phyloP scores from a whole-genome alignment of 352 stramenopile genomes.

The Peronosclerospora sorghi region DNA sequence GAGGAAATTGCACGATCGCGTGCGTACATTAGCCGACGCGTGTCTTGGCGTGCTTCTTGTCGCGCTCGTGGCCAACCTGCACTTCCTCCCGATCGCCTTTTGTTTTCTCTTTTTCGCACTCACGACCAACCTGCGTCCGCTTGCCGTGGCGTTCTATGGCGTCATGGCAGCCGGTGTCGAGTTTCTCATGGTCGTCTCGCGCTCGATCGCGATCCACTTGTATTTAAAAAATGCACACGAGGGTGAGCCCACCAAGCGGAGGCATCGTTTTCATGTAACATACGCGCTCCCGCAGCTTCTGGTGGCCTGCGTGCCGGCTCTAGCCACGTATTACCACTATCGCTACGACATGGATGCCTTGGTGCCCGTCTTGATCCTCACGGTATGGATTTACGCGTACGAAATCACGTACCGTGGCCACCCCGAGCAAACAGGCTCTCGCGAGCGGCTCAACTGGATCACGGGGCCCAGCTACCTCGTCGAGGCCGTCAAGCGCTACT shows the following conservation, averaged over 20 bases:
- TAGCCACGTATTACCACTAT: conserved; percentile 41
- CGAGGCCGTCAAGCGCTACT: conserved; percentile 52
- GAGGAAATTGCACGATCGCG: conserved; percentile 14
- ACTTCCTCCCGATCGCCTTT: conserved; percentile 48
- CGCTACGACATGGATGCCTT: conserved; percentile 32
- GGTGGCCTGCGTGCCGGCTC: conserved; percentile 28
- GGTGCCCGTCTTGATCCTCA: conserved; percentile 29
- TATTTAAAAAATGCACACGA: conserved; percentile 51
- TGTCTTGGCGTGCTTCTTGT: conserved; percentile 41
- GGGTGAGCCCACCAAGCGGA: too few relatives aligned
- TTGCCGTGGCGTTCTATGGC: conserved; percentile 32
- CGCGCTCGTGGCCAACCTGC: conserved; percentile 44
- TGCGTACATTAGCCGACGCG: conserved; percentile 42
- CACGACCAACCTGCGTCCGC: conserved; percentile 30
- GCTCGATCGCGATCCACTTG: conserved; percentile 42
- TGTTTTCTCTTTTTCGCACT: conserved; percentile 39
- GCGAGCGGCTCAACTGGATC: conserved; percentile 37
- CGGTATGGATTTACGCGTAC: conserved; percentile 53
- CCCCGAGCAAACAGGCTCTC: conserved; percentile 47
- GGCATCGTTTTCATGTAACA: conserved; percentile 40
- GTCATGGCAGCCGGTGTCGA: conserved; percentile 24
- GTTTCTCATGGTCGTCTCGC: conserved; percentile 46
- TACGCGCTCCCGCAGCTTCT: conserved; percentile 38
- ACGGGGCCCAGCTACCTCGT: conserved; percentile 32
- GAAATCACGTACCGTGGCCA: conserved; percentile 54